These are phyloP conservation scores for Ophiostoma sp. DNA, from an alignment of 2,329 filamentous ascomycete genomes.

Conservation along the genomic window DNA sequence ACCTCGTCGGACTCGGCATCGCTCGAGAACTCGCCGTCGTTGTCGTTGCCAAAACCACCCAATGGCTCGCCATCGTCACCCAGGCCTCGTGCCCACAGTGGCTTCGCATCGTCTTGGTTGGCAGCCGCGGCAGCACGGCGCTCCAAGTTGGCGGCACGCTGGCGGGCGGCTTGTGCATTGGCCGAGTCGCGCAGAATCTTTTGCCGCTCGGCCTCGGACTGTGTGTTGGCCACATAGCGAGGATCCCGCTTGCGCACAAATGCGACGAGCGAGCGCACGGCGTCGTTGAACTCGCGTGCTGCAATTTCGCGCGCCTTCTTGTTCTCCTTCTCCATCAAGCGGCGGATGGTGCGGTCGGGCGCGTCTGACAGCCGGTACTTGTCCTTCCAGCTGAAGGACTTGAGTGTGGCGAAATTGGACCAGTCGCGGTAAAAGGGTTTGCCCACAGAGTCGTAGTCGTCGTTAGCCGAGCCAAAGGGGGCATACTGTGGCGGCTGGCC, in stretches of 20 bases:
- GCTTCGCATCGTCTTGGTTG: slow-evolving; percentile 56
- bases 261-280: slow-evolving; percentile 78
- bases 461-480: slow-evolving; percentile 74
- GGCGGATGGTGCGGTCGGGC: slow-evolving; percentile 77
- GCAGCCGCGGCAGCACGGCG: slow-evolving; percentile 56
- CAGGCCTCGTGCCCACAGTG: slow-evolving; percentile 71
- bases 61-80: slow-evolving; percentile 54
- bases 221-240: slow-evolving; percentile 73
- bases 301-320: slow-evolving; percentile 78
- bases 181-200: slow-evolving; percentile 74
- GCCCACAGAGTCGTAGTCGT: slow-evolving; percentile 73
- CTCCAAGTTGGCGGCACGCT: slow-evolving; percentile 76
- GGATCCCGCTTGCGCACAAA: slow-evolving; percentile 93
- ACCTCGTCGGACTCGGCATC: slow-evolving; percentile 54
- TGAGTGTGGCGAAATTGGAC: slow-evolving; percentile 78
- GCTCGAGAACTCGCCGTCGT: slow-evolving; percentile 56
- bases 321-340: slow-evolving; percentile 95
- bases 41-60: slow-evolving; percentile 46
- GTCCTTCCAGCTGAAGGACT: slow-evolving; percentile 89
- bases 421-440: slow-evolving; percentile 80
- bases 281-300: slow-evolving; percentile 86
- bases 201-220: slow-evolving; percentile 79
- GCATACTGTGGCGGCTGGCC: slow-evolving; percentile 62
- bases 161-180: slow-evolving; percentile 79
- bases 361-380: slow-evolving; percentile 80